A percentile compares a stretch with the other conserved stretches of the same genome.
Conservation (phyloP, 2,329 filamentous ascomycete genomes). For the Ophiosphaerella narmari region DNA sequence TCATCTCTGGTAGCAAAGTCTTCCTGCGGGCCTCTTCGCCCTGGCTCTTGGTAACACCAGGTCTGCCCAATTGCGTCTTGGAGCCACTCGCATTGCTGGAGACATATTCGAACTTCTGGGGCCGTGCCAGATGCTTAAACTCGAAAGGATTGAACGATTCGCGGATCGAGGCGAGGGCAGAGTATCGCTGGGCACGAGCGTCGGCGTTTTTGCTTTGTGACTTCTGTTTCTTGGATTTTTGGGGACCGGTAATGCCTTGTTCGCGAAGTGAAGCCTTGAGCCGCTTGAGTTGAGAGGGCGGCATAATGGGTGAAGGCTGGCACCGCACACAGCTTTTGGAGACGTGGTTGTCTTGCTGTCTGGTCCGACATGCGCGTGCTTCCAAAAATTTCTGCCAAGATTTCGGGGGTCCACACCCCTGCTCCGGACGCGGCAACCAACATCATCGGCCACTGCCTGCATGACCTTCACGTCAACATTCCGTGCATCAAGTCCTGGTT, state of each 20-base stretch:
- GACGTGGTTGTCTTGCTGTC: neutral
- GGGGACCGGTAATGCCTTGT: slow-evolving; percentile 86
- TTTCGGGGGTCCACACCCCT: slow-evolving; percentile 18
- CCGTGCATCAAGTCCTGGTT: neutral
- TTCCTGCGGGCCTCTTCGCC: slow-evolving; percentile 85
- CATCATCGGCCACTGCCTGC: neutral
- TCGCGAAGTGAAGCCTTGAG: slow-evolving; percentile 89
- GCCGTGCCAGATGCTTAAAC: slow-evolving; percentile 76
- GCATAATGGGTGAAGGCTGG: slow-evolving; percentile 61
- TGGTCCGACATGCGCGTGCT: neutral
- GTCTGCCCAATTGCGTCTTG: slow-evolving; percentile 67
- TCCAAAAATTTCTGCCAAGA: slow-evolving; percentile 28
- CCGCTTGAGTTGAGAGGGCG: slow-evolving; percentile 94
- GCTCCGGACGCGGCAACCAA: slow-evolving; percentile 4
- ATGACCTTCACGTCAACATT: slow-evolving; percentile 4
- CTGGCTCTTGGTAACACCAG: slow-evolving; percentile 80
- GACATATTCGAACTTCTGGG: slow-evolving; percentile 84
- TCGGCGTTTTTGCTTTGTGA: slow-evolving; percentile 71
- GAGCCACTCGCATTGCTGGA: slow-evolving; percentile 61
- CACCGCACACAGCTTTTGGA: neutral
- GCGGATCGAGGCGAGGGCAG: slow-evolving; percentile 81
- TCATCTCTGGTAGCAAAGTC: slow-evolving; percentile 88
- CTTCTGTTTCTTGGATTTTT: slow-evolving; percentile 91
- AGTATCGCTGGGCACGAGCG: slow-evolving; percentile 75
- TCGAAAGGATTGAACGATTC: slow-evolving; percentile 99